Conservation (phyloP, 495 filamentous ascomycete species). For the Penicillium robsamsonii region DNA sequence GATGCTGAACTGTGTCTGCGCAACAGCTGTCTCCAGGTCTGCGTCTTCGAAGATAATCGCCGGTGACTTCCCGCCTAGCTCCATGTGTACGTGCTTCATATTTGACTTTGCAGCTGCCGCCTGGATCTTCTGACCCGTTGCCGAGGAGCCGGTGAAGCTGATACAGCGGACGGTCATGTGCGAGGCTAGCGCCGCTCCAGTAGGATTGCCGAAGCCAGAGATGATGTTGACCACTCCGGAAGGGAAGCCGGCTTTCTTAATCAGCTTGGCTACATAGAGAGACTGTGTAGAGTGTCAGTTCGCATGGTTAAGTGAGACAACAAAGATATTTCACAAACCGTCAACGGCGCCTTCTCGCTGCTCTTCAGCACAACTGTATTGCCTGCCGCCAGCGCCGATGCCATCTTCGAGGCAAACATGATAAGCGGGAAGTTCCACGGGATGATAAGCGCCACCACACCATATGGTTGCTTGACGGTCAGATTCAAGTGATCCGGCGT, state of each 20-base stretch:
- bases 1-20: slow-evolving; percentile 72
- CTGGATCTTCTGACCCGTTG: slow-evolving; percentile 83
- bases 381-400: slow-evolving; percentile 55
- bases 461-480: slow-evolving; percentile 35
- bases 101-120: slow-evolving; percentile 74
- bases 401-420: slow-evolving; percentile 50
- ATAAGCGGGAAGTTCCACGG: slow-evolving; percentile 38
- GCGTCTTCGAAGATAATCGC: slow-evolving; percentile 86
- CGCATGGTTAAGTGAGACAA: slow-evolving; percentile 46
- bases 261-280: slow-evolving; percentile 67
- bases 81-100: slow-evolving; percentile 89
- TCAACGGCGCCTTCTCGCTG: slow-evolving; percentile 58
- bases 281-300: slow-evolving; percentile 58
- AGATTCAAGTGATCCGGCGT: slow-evolving; percentile 55
- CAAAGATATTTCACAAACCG: slow-evolving; percentile 26
- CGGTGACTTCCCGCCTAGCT: slow-evolving; percentile 91
- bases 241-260: slow-evolving; percentile 59
- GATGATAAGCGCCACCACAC: slow-evolving; percentile 35
- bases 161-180: slow-evolving; percentile 74
- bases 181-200: slow-evolving; percentile 48
- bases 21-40: slow-evolving; percentile 78
- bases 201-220: slow-evolving; percentile 52
- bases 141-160: slow-evolving; percentile 84
- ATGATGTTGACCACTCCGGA: slow-evolving; percentile 56
- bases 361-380: slow-evolving; percentile 60